Evolutionary conservation across 1,284 basidiomycete genomes (phyloP).

Genomic region (Malassezia brasiliensis): DNA sequence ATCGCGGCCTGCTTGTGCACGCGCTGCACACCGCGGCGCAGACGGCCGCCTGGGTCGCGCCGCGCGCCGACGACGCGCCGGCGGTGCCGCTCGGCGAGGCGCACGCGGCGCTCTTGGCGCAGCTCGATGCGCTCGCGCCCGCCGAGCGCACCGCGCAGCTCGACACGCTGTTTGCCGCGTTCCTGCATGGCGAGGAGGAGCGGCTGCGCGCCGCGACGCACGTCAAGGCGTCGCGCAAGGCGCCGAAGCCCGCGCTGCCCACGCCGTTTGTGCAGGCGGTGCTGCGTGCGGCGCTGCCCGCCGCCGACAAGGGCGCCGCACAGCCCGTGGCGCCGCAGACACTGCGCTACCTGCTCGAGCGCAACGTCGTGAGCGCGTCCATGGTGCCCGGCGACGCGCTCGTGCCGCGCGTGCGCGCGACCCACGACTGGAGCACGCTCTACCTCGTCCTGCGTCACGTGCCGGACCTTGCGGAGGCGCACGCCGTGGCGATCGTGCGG

Average conservation of each 20-base stretch:
- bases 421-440: constrained; percentile 14
- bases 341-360: constrained; percentile 17
- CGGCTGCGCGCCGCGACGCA: constrained; percentile 3
- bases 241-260: constrained; percentile 9
- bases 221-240: constrained; percentile 15
- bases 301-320: neutral
- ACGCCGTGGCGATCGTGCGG: constrained; percentile 9
- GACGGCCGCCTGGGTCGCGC: constrained; percentile 12
- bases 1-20: constrained; percentile 8
- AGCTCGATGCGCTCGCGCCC: neutral
- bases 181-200: constrained; percentile 2
- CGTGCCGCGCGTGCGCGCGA: constrained; percentile 1
- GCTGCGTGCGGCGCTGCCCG: constrained; percentile 6
- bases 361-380: constrained; percentile 6
- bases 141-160: constrained; percentile 1
- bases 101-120: neutral
- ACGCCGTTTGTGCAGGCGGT: constrained; percentile 3
- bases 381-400: constrained; percentile 7
- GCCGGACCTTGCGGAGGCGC: constrained; percentile 12
- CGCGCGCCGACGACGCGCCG: neutral
- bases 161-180: constrained; percentile 3
- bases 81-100: neutral
- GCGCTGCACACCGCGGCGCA: constrained; percentile 12
- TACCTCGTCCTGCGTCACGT: constrained; percentile 15
- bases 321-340: constrained; percentile 9